Evolutionary conservation across 352 stramenopile species (phyloP), one percentile per base, ranked within the genome.

Genomic region (Pythium plurisporium): DNA sequence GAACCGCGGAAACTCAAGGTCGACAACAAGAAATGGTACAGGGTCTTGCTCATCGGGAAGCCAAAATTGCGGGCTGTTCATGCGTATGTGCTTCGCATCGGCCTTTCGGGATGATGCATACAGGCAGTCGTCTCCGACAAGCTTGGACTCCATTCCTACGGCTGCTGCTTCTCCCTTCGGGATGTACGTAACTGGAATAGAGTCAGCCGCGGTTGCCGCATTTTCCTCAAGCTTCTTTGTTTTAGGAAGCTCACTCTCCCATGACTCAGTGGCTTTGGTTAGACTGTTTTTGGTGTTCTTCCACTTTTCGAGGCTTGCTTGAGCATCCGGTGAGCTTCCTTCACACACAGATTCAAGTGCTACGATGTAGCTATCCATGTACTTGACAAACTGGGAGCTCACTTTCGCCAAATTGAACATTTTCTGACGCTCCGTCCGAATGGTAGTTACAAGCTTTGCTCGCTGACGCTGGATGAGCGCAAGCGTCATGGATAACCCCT

Each of bases 401-500:
- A 89, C 67, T 25, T 70, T 67, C 1, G 64, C 31, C 19, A 87
- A 76, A 33, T 86, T 70, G 26, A 92, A 89, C 4, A 92, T 86
- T 20, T 76, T 72, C 37, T 87, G 72, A 5, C 79, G 77, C 44
- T 94, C 82, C 1, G 55, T 60, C 44, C 81, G 77, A 29, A 94
- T 75, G 4, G 74, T 73, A 12, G 66, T 61, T 9, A 92, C 65
- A 0, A 90, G 64, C 14, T 63, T 59, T 2, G 70, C 50, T 5
- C 81, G 80, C 46, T 92, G 81, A 2, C 50, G 65, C 14, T 86
- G 75, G 17, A 94, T 71, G 40, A 94, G 74, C 0, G 77, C 59
- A 7, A 91, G 60, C 0, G 79, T 91, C 61, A 94, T 93, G 0
- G 69, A 66, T 23, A 94, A 55, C 0, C 82, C 84, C 27, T 90